Evolutionary conservation across 2,329 filamentous ascomycete genomes (phyloP), one percentile per base, ranked within the genome.

Genomic region (Trematosphaeria pertusa): DNA sequence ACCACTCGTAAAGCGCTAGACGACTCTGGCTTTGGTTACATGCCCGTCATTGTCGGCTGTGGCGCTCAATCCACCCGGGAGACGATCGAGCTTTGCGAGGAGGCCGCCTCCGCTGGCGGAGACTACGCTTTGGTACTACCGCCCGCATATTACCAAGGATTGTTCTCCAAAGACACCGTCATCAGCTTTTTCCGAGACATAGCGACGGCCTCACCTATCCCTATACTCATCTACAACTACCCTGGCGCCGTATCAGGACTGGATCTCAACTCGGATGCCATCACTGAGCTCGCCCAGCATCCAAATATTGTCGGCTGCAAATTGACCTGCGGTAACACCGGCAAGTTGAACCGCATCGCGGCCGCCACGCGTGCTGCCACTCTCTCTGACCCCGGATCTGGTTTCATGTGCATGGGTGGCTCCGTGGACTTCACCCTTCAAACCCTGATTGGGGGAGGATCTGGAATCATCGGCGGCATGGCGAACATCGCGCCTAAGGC

Each of bases 51-150:
- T 50, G 89, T 90, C 24, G 89, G 89, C 33, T 89, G 86, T 59
- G 87, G 87, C 43, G 81, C 83, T 39, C 86, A 90, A 62, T 89
- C 87, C 39, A 89, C 86, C 7, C 81, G 86, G 45, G 88, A 92
- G 73, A 85, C 86, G 14, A 81, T 92, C 50, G 78, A 84, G 48
- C 77, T 87, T 48, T 91, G 87, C 74, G 73, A 77, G 48, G 87
- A 91, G 63, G 88, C 88, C 11, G 83, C 81, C 58, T 78, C 81
- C 21, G 79, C 83, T 28, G 89, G 89, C 44, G 88, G 86, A 54
- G 87, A 91, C 72, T 89, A 87, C 59, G 87, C 87, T 5, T 79
- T 94, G 45, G 82, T 92, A 3, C 79, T 93, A 20, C 87, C 89
- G 9, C 89, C 89, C 3, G 84, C 83, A 39, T 93, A 92, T 75